Base-by-base conservation (phyloP, 106 monocot genomes). In the Gastrodia elata region DNA sequence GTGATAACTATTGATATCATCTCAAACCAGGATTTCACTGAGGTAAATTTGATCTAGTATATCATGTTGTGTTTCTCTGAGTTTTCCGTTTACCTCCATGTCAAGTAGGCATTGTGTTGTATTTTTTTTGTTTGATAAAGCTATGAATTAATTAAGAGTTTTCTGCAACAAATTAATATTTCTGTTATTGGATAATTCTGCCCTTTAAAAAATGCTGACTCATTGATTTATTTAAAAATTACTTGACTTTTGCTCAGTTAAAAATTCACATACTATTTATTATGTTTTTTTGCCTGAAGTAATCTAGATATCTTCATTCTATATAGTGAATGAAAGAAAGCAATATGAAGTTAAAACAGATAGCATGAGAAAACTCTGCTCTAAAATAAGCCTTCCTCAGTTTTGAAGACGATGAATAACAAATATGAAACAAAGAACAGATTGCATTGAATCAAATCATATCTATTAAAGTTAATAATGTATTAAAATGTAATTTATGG, bases 1-100 rank as follows among this genome's bases (percentile, higher is more conserved):
- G 77, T 84, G 65, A 74, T 93, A 72, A 84, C 91, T 52, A 87
- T 98, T 77, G 98, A 98, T 82, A 80, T 82, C 39, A 91, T 93
- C 69, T 98, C 98, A 73, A 93, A 98, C 80, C 98, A 98, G 78
- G 91, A 91, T 3, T 98, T 98, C 77, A 91, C 93, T 28, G 98
- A 98, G 93, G 98, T 93, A 76, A 76, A 33, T 30, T 25, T 57
- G 57, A 39, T 73, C 37, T 61, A 61, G 61, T 61, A 28, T 61
- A 61, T 61, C 42, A 5, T 33, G 15, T 46, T 20, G 28, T 72
- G 36, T 18, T 67, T 38, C 35, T 65, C 34, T 14, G 13, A 58
- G 33, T 25, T 58, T 61, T 61, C n/a, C 1, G 14, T 67, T 67
- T 67, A 37, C 20, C 13, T 35, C 32, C 34, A 36, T 57, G 67